A percentile compares a stretch with the other conserved stretches of the same genome.
Evolutionary conservation across 805 yeast species (phyloP).

Genomic region (Maudiozyma barnettii): DNA sequence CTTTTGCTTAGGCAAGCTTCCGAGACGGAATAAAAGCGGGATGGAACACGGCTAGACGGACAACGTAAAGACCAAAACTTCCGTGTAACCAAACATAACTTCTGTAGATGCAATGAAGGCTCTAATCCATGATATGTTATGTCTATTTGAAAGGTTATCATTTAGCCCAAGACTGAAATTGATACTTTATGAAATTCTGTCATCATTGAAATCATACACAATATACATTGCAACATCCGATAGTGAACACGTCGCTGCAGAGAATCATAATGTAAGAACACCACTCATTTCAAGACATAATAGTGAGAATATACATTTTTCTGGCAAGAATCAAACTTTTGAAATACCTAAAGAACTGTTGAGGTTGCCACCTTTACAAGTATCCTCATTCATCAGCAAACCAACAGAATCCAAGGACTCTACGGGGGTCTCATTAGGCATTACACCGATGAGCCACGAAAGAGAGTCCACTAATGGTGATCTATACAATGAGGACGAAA

Average conservation of each 20-base stretch:
- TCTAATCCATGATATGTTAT: slow-evolving; percentile 13
- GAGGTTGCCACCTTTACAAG: slow-evolving; percentile 26
- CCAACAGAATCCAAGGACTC: not conserved
- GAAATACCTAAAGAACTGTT: slow-evolving; percentile 17
- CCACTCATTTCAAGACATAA: not conserved
- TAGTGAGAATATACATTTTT: not conserved
- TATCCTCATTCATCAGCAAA: slow-evolving; percentile 23
- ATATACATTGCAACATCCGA: slow-evolving; percentile 15
- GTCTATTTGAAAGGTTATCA: slow-evolving; percentile 19
- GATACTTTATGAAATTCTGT: slow-evolving; percentile 24
- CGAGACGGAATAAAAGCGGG: too few species aligned
- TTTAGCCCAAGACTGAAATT: slow-evolving; percentile 23
- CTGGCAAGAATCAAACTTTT: slow-evolving; percentile 1
- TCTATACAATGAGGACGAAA: not conserved
- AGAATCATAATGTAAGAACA: not conserved
- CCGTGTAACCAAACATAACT: not conserved
- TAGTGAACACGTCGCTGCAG: not conserved
- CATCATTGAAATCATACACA: slow-evolving; percentile 24
- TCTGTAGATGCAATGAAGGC: not conserved
- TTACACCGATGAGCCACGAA: not conserved
- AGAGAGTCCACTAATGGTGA: slow-evolving; percentile 1
- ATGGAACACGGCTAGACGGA: too few species aligned
- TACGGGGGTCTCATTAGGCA: slow-evolving; percentile 4
- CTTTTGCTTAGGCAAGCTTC: too few species aligned
- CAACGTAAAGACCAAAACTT: too few species aligned